These are phyloP conservation scores for Imleria badia DNA, from an alignment of 768 basidiomycete species.

Conservation along the genomic window DNA sequence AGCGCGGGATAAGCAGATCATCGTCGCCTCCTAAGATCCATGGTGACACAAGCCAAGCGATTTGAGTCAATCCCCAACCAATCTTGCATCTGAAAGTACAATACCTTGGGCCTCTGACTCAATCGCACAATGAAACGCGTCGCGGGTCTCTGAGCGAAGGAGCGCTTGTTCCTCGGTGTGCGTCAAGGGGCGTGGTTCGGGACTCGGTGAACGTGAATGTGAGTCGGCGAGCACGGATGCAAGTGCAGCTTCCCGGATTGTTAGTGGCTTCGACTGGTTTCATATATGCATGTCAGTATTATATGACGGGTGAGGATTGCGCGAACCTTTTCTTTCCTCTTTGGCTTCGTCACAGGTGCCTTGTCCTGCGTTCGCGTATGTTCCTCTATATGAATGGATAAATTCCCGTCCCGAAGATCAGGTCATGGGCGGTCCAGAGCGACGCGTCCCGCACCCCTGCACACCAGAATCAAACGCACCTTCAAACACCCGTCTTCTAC, in stretches of 20 bases:
- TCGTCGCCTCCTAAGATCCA: conserved; percentile 49
- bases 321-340: conserved; percentile 53
- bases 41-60: neutral
- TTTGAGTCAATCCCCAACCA: neutral
- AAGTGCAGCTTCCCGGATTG: conserved; percentile 70
- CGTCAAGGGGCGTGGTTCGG: conserved; percentile 52
- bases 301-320: neutral
- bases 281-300: neutral
- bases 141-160: conserved; percentile 79
- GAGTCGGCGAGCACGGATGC: conserved; percentile 58
- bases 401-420: neutral
- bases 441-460: neutral
- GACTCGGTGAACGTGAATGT: conserved; percentile 57
- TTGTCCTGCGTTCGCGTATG: conserved; percentile 41
- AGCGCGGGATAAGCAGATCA: conserved; percentile 69
- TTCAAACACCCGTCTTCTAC: conserved; percentile 69
- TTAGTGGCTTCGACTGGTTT: conserved; percentile 65
- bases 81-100: neutral
- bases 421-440: neutral
- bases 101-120: conserved; percentile 14
- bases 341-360: conserved; percentile 21
- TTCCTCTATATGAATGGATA: conserved; percentile 54
- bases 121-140: conserved; percentile 67
- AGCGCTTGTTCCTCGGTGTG: conserved; percentile 76
- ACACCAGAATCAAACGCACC: conserved; percentile 43